Base-by-base conservation (phyloP, 139 green algal species). In the Raphidocelis subcapitata region DNA sequence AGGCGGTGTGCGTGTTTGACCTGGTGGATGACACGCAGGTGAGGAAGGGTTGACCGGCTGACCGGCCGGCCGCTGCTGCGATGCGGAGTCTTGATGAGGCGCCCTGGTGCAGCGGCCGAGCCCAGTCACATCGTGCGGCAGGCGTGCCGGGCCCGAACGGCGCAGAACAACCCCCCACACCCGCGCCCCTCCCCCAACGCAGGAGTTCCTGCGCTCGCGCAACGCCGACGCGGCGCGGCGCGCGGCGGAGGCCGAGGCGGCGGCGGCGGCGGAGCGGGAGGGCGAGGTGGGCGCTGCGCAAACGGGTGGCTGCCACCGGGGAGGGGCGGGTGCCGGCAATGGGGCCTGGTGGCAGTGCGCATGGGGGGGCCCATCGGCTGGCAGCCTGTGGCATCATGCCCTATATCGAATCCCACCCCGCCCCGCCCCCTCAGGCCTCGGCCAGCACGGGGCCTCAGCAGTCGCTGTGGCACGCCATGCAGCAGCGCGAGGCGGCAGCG, bases 391-490 rank as follows among this genome's bases (percentile, higher is more conserved):
- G 12, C 41, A 49, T 49, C 41, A 8, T 49, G 8, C 41, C 41
- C 8, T 20, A 49, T 49, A 12, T 20, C 41, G 41, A 20, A 49
- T 20, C 12, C 41, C 41, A 49, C 8, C 8, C 8, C 8, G 8
- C 8, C 8, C 41, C 41, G 8, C 41, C 8, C 8, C 41, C 41
- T 8, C 41, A 49, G 41, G 54, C 54, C 12, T 28, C 54, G 12
- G 10, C 54, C 12, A 29, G n/a, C 24, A 14, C 12, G 15, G 41
- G 62, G 21, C 56, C 41, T 12, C 65, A 51, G 23, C 66, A 73
- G 5, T 88, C 79, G 32, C 70, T 91, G 64, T 91, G 86, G 86
- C 81, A 91, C 28, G 69, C 84, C 54, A 91, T 91, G 86, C 77
- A 81, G 75, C 64, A 80, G 62, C 64, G 85, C 32, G 12, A 73